These are phyloP conservation scores for Mucor circinelloides DNA, from an alignment of 371 early-diverging fungal species.

Conservation along the genomic window DNA sequence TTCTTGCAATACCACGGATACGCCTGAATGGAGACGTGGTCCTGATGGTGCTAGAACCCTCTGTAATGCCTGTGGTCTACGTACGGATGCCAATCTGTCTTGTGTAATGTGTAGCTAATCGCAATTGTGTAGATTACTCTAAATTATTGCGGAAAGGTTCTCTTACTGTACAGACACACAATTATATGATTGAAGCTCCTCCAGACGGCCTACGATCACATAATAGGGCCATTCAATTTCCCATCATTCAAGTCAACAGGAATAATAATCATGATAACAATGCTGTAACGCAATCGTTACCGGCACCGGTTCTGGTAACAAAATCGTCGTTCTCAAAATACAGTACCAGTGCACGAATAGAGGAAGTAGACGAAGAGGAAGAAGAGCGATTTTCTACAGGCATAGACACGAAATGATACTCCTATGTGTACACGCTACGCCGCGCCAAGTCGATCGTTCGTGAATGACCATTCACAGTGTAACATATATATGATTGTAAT, in stretches of 20 bases:
- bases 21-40: conserved; percentile 75
- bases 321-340: background rate
- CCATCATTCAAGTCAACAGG: conserved; percentile 15
- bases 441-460: background rate
- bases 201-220: background rate
- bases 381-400: background rate
- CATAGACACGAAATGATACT: no score
- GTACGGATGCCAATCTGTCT: conserved; percentile 32
- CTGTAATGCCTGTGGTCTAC: conserved; percentile 73
- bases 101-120: conserved; percentile 3
- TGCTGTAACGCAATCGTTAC: background rate
- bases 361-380: background rate
- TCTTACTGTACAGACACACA: conserved; percentile 29
- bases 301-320: background rate
- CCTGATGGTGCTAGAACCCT: conserved; percentile 70
- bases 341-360: background rate
- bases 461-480: background rate
- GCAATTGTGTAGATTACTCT: conserved; percentile 21
- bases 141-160: conserved; percentile 31
- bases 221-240: conserved; percentile 12
- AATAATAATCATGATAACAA: background rate
- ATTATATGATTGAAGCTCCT: conserved; percentile 11
- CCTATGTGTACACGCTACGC: no score
- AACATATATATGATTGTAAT: no score
- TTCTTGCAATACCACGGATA: conserved; percentile 63